Base-by-base conservation (phyloP, 1,284 basidiomycete genomes). In the Melampsora abietis-canadensis region DNA sequence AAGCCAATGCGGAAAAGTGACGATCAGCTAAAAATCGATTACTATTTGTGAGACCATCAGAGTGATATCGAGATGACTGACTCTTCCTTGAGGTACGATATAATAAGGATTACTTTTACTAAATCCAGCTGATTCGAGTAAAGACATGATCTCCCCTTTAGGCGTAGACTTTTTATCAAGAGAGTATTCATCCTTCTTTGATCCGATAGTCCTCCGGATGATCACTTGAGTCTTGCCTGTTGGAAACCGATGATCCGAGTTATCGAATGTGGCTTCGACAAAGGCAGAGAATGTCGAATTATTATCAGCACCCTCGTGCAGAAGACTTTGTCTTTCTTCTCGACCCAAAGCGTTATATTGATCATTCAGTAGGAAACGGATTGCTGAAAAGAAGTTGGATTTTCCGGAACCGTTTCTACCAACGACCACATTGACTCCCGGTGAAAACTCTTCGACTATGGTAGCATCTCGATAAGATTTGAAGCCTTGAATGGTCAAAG, bases 161-260 rank as follows among this genome's bases (percentile, higher is more conserved):
- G 89, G 92, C 0, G 92, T 91, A 77, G 89, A 92, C 84, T 97
- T 98, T 84, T 91, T 90, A 84, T 99, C 96, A 61, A 98, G 85
- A 78, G 91, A 92, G 84, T 98, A 99, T 83, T 98, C 96, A 81
- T 98, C 96, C 84, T 98, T 98, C 85, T 98, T 98, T 65, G 94
- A 83, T 77, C 96, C 96, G 76, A 99, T 98, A 1, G 96, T 98
- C 57, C 94, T 87, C 6, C 94, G 87, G 3, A 97, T 85, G 47
- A 92, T 88, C 48, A 94, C 87, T 77, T 93, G 92, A 1, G 91
- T 88, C 68, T 90, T 87, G 27, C 90, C 89, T 8, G 92, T 94
- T 0, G 91, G 92, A 81, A 74, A 75, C 54, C 73, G 47, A 67
- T 75, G 73, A 76, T 82, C 81, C 37, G 76, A 66, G 69, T 82